These are phyloP conservation scores for Lentinula raphanica DNA, from an alignment of 768 basidiomycete genomes.

Conservation along the genomic window DNA sequence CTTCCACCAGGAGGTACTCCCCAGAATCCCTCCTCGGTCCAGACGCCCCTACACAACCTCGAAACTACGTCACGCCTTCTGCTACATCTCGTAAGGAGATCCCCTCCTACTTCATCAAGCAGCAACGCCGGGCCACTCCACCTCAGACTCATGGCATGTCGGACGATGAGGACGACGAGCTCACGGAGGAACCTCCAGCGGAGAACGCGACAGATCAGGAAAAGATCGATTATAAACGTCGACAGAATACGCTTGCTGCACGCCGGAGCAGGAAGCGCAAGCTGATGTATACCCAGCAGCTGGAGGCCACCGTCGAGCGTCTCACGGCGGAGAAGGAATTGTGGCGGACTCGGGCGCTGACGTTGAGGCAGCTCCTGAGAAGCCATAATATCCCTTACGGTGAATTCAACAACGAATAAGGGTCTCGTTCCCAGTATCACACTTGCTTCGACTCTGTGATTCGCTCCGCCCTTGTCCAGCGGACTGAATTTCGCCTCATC, in stretches of 20 bases:
- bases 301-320: constrained; percentile 43
- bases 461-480: no score
- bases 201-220: constrained; percentile 39
- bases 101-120: not conserved
- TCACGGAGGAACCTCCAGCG: constrained; percentile 19
- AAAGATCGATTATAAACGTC: constrained; percentile 62
- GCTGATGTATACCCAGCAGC: constrained; percentile 52
- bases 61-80: constrained; percentile 51
- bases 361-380: constrained; percentile 36
- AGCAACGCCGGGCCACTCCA: constrained; percentile 18
- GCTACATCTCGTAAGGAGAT: constrained; percentile 51
- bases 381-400: constrained; percentile 44
- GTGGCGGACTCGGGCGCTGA: constrained; percentile 42
- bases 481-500: not conserved
- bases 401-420: constrained; percentile 22
- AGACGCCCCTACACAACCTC: constrained; percentile 60
- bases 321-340: constrained; percentile 45
- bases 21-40: constrained; percentile 17
- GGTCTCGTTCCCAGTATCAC: constrained; percentile 15
- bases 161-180: constrained; percentile 36
- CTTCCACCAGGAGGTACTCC: constrained; percentile 2
- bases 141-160: constrained; percentile 25
- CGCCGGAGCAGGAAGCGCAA: constrained; percentile 63
- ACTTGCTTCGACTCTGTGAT: not conserved
- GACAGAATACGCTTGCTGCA: constrained; percentile 70